Evolutionary conservation across 306 rosid genomes (phyloP).

Genomic region (Malus sylvestris): DNA sequence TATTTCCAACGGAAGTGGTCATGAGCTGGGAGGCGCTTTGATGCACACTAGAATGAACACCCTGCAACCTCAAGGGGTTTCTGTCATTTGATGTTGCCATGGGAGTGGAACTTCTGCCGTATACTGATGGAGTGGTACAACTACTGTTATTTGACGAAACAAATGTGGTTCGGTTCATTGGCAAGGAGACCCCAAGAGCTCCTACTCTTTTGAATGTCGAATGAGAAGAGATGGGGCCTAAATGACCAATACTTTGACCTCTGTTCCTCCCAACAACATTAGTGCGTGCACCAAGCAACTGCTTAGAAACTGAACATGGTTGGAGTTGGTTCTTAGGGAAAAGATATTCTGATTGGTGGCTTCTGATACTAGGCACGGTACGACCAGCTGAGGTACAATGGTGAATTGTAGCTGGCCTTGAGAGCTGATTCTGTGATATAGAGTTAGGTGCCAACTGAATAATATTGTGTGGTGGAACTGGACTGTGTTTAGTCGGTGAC

Average conservation of each 20-base stretch:
- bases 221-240: constrained; percentile 24
- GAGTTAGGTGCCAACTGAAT: constrained; percentile 30
- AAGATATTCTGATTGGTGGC: constrained; percentile 18
- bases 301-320: constrained; percentile 12
- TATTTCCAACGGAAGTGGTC: constrained; percentile 14
- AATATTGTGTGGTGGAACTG: constrained; percentile 14
- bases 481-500: constrained; percentile 11
- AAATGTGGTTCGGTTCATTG: constrained; percentile 11
- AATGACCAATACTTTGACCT: constrained; percentile 16
- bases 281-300: constrained; percentile 25
- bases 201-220: constrained; percentile 26
- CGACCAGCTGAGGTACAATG: constrained; percentile 17
- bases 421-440: constrained; percentile 18
- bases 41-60: constrained; percentile 1
- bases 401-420: constrained; percentile 20
- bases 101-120: constrained; percentile 12
- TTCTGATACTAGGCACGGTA: constrained; percentile 24
- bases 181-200: constrained; percentile 4
- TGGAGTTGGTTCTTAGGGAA: constrained; percentile 29
- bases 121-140: constrained; percentile 14
- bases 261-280: constrained; percentile 32
- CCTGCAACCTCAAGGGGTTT: constrained; percentile 15
- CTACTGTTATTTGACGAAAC: constrained; percentile 24
- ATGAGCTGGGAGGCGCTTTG: constrained; percentile 19
- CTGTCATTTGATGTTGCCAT: constrained; percentile 15